Evolutionary conservation across 2,329 filamentous ascomycete genomes (phyloP).

Genomic region (Neoascochyta sp.): DNA sequence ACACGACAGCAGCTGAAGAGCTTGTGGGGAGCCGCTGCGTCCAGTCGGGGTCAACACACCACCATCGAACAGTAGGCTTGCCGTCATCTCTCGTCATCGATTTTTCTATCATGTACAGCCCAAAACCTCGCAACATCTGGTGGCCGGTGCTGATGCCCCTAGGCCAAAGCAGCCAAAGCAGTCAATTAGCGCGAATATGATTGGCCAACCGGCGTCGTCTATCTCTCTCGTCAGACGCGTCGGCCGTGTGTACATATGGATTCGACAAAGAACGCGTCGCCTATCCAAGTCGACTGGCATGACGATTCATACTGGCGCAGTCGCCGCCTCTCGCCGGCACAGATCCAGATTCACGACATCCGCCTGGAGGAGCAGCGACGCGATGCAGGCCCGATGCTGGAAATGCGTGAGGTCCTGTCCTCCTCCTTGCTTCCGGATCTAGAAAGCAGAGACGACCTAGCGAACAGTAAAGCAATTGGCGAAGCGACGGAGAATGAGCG

Average conservation of each 20-base stretch:
- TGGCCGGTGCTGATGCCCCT: too few species aligned
- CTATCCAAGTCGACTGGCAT: slow-evolving; percentile 32
- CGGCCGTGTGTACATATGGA: slow-evolving; percentile 11
- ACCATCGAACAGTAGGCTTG: too few species aligned
- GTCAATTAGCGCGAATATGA: too few species aligned
- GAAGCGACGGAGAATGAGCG: slow-evolving; percentile 33
- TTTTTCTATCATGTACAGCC: too few species aligned
- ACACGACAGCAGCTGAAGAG: too few species aligned
- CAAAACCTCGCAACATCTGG: too few species aligned
- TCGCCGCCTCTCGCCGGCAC: slow-evolving; percentile 40
- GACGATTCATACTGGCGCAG: slow-evolving; percentile 37
- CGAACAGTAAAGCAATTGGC: slow-evolving; percentile 14
- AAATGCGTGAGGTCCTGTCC: slow-evolving; percentile 37
- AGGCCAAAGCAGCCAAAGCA: too few species aligned
- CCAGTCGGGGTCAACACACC: too few species aligned
- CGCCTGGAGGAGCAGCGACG: slow-evolving; percentile 32
- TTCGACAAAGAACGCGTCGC: slow-evolving; percentile 15
- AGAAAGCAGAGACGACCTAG: slow-evolving; percentile 21
- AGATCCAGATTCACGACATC: slow-evolving; percentile 41
- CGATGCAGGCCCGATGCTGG: slow-evolving; percentile 36
- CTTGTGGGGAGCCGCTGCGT: too few species aligned
- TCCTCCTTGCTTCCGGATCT: slow-evolving; percentile 35
- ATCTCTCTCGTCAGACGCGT: too few species aligned
- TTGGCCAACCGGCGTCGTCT: too few species aligned
- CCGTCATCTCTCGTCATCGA: too few species aligned